Percentiles rank a stretch among this genome's conserved stretches.
These are phyloP conservation scores for Xerocomus brunneocitrinus DNA, from an alignment of 768 basidiomycete species.

Conservation along the genomic window DNA sequence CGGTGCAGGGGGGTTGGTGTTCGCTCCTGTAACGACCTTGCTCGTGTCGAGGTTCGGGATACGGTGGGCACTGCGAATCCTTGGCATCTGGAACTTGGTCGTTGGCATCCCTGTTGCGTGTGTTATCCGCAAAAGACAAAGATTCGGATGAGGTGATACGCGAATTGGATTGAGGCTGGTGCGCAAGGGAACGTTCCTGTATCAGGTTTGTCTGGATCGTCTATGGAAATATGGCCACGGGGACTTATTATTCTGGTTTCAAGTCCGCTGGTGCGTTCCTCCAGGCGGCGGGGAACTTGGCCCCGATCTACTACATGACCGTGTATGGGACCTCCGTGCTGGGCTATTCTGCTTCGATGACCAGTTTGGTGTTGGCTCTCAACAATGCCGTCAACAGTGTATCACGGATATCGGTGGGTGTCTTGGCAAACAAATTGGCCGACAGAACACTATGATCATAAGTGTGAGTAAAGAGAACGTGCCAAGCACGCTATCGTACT, in stretches of 20 bases:
- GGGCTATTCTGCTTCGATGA: neutral
- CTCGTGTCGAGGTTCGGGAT: neutral
- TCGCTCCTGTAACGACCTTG: neutral
- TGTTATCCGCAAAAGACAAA: conserved; percentile 1
- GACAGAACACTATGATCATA: neutral
- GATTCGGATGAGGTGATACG: neutral
- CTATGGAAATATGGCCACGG: neutral
- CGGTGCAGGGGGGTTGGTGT: neutral
- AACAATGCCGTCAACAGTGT: neutral
- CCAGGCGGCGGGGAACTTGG: conserved; percentile 1
- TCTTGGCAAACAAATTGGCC: conserved; percentile 3
- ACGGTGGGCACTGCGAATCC: neutral
- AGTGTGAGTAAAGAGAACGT: neutral
- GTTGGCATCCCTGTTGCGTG: neutral
- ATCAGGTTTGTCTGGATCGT: conserved; percentile 1
- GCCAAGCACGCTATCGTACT: neutral
- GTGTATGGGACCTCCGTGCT: neutral
- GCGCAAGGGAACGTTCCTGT: neutral
- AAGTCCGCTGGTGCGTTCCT: neutral
- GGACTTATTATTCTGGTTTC: neutral
- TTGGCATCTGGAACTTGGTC: neutral
- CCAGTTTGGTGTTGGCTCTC: conserved; percentile 3
- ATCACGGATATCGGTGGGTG: neutral
- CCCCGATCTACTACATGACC: neutral
- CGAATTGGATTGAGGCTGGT: neutral